A percentile compares a stretch with the other conserved stretches of the same genome.
Conservation (phyloP, 1,284 basidiomycete species). For the Leucoagaricus sp. region DNA sequence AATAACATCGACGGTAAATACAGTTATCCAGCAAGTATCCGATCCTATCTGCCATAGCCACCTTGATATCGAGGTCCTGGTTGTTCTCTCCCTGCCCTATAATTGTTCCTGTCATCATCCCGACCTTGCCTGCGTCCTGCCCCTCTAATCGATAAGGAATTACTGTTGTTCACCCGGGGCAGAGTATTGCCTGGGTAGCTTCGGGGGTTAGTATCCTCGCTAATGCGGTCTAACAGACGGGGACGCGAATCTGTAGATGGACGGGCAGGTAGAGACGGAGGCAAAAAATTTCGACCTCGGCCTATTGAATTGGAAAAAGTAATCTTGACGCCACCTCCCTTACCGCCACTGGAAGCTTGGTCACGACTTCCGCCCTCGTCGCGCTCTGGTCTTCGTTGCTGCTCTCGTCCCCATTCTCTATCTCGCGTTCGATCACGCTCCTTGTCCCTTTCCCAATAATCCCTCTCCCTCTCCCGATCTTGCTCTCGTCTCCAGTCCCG, state of each 20-base stretch:
- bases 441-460: conserved; percentile 5
- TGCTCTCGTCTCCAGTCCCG: conserved; percentile 14
- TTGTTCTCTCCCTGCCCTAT: conserved; percentile 28
- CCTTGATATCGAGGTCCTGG: conserved; percentile 46
- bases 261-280: conserved; percentile 6
- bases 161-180: background rate
- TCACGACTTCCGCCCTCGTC: background rate
- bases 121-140: conserved; percentile 9
- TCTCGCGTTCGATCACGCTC: background rate
- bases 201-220: conserved; percentile 7
- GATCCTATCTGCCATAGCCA: conserved; percentile 46
- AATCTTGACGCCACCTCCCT: conserved; percentile 7
- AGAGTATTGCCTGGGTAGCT: too few relatives aligned
- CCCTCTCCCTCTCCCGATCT: conserved; percentile 17
- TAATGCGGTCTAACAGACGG: conserved; percentile 11
- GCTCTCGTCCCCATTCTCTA: conserved; percentile 10
- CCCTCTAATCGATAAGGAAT: conserved; percentile 14
- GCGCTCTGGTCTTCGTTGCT: too few relatives aligned
- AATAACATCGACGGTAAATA: too few relatives aligned
- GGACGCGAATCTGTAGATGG: background rate
- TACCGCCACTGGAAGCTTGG: background rate
- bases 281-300: conserved; percentile 7
- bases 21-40: background rate
- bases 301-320: conserved; percentile 10
- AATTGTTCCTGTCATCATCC: conserved; percentile 15